Conservation (phyloP, 257 asterid species). For the Catharanthus roseus region DNA sequence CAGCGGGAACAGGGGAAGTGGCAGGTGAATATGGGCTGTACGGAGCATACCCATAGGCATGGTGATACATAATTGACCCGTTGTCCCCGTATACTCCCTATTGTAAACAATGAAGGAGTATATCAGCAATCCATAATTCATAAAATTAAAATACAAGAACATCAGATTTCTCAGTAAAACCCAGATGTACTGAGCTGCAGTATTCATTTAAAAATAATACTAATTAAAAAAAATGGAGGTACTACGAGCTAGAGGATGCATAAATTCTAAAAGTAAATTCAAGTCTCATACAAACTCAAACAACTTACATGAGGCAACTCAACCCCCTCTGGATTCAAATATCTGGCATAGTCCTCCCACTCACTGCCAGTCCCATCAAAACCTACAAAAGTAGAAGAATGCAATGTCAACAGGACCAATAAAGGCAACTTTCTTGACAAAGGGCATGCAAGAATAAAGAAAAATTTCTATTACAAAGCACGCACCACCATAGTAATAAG, state of each 20-base stretch:
- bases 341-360: slow-evolving; percentile 42
- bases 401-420: neutral
- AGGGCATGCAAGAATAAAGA: neutral
- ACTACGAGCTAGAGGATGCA: no score
- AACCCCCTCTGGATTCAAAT: slow-evolving; percentile 24
- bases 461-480: neutral
- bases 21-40: slow-evolving; percentile 36
- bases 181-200: no score
- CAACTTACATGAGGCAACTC: slow-evolving; percentile 32
- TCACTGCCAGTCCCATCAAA: slow-evolving; percentile 29
- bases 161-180: neutral
- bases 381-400: slow-evolving; percentile 10
- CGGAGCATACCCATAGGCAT: slow-evolving; percentile 37
- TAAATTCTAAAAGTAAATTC: neutral
- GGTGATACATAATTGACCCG: slow-evolving; percentile 45
- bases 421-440: neutral
- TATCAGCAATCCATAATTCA: neutral
- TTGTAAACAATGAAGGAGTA: slow-evolving; percentile 1
- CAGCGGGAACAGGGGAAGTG: slow-evolving; percentile 27
- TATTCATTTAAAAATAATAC: no score
- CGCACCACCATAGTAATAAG: slow-evolving; percentile 36
- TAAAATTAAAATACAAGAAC: neutral
- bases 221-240: no score
- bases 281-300: neutral
- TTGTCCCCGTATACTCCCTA: slow-evolving; percentile 41